Percentiles rank a stretch among this genome's conserved stretches.
Evolutionary conservation across 164 flowering plant species (phyloP).

Genomic region (Liquidambar formosana): DNA sequence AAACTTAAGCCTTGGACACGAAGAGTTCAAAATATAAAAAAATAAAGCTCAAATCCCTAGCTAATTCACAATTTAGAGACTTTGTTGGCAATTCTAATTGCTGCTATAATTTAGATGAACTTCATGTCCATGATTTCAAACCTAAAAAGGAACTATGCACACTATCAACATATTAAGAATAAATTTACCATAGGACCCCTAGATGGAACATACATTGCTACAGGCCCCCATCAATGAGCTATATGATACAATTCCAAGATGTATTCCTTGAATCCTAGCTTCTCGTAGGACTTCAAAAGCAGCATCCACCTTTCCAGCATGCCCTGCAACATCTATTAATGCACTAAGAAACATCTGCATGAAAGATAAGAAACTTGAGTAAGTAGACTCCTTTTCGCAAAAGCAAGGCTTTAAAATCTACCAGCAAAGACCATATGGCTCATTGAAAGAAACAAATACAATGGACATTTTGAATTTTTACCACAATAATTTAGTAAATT

Average conservation of each 20-base stretch:
- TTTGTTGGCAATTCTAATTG: no score
- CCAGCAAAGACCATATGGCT: background rate
- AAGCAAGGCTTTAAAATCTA: background rate
- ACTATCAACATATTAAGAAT: background rate
- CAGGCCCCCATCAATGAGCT: slow-evolving; percentile 99
- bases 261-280: slow-evolving; percentile 52
- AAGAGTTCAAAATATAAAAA: no score
- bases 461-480: background rate
- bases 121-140: background rate
- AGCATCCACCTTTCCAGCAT: slow-evolving; percentile 82
- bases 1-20: background rate
- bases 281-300: slow-evolving; percentile 69
- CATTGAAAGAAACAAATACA: background rate
- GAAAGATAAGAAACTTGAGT: slow-evolving; percentile 7
- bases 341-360: slow-evolving; percentile 93
- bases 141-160: background rate
- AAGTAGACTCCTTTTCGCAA: slow-evolving; percentile 8
- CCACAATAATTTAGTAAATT: no score
- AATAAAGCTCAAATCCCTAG: background rate
- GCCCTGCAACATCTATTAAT: slow-evolving; percentile 89
- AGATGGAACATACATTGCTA: slow-evolving; percentile 66
- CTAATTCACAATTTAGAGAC: no score
- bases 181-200: background rate
- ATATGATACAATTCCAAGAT: slow-evolving; percentile 68
- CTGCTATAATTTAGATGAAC: no score